Conservation (phyloP, 2,329 filamentous ascomycete species). For the Verticillium nonalfalfae region DNA sequence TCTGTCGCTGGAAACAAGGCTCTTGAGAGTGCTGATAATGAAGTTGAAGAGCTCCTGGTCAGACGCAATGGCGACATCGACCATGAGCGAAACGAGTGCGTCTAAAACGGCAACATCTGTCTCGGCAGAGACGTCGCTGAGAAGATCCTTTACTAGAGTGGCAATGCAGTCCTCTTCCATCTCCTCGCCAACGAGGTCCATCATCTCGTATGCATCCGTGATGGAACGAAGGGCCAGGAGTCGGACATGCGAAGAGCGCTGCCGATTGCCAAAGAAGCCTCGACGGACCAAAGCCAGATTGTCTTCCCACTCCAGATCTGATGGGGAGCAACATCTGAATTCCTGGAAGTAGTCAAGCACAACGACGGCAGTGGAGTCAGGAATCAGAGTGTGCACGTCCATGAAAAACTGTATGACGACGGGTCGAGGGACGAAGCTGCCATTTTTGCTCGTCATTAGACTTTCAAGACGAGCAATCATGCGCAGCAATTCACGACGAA, state of each 20-base stretch:
- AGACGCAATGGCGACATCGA: constrained; percentile 56
- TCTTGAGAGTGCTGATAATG: constrained; percentile 46
- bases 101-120: constrained; percentile 59
- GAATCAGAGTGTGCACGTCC: constrained; percentile 53
- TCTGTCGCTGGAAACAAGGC: constrained; percentile 43
- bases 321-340: constrained; percentile 65
- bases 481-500: constrained; percentile 34
- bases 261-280: constrained; percentile 57
- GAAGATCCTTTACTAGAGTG: constrained; percentile 53
- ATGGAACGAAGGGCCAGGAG: constrained; percentile 56
- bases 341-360: constrained; percentile 64
- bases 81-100: constrained; percentile 57
- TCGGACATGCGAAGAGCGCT: constrained; percentile 55
- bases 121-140: constrained; percentile 56
- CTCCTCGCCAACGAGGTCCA: constrained; percentile 48
- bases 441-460: constrained; percentile 36
- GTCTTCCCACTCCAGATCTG: constrained; percentile 60
- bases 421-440: constrained; percentile 57
- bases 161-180: constrained; percentile 51
- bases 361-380: constrained; percentile 56
- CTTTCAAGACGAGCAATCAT: constrained; percentile 44
- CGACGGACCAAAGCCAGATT: constrained; percentile 56
- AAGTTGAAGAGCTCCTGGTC: constrained; percentile 52
- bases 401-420: constrained; percentile 63
- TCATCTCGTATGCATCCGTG: constrained; percentile 51